A percentile compares a stretch with the other conserved stretches of the same genome.
Evolutionary conservation across 2,329 filamentous ascomycete species (phyloP).

Genomic region (Epichloe festucae): DNA sequence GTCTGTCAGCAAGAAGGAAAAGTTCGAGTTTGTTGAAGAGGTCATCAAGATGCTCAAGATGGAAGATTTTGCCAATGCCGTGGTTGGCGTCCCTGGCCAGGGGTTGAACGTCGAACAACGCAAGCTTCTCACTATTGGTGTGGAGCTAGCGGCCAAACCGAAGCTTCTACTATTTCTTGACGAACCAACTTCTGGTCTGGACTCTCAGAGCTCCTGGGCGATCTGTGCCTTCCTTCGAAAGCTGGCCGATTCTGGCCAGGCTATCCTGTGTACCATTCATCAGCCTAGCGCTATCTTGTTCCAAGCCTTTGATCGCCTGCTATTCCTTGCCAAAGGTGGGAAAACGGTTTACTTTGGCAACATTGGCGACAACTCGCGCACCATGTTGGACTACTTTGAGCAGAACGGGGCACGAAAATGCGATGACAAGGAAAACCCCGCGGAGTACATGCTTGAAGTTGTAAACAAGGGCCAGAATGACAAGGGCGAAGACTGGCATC

Average conservation of each 20-base stretch:
- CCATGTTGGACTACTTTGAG: slow-evolving; percentile 51
- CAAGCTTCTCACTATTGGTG: slow-evolving; percentile 50
- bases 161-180: slow-evolving; percentile 49
- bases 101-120: slow-evolving; percentile 50
- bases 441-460: slow-evolving; percentile 59
- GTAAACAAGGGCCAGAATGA: slow-evolving; percentile 28
- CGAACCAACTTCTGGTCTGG: slow-evolving; percentile 48
- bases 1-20: slow-evolving; percentile 40
- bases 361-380: slow-evolving; percentile 46
- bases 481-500: slow-evolving; percentile 47
- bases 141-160: slow-evolving; percentile 43
- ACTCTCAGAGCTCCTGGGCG: slow-evolving; percentile 50
- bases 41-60: slow-evolving; percentile 55
- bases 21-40: slow-evolving; percentile 48
- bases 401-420: slow-evolving; percentile 48
- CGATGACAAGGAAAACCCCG: slow-evolving; percentile 52
- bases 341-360: slow-evolving; percentile 59
- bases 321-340: slow-evolving; percentile 52
- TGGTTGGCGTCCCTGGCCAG: slow-evolving; percentile 49
- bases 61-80: slow-evolving; percentile 51
- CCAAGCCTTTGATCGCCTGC: slow-evolving; percentile 43
- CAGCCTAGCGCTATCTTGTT: slow-evolving; percentile 42
- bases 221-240: slow-evolving; percentile 50
- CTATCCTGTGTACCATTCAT: slow-evolving; percentile 42
- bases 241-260: slow-evolving; percentile 41